phyloP scores from a whole-genome alignment of 768 basidiomycete species.

The Crepidotus variabilis region DNA sequence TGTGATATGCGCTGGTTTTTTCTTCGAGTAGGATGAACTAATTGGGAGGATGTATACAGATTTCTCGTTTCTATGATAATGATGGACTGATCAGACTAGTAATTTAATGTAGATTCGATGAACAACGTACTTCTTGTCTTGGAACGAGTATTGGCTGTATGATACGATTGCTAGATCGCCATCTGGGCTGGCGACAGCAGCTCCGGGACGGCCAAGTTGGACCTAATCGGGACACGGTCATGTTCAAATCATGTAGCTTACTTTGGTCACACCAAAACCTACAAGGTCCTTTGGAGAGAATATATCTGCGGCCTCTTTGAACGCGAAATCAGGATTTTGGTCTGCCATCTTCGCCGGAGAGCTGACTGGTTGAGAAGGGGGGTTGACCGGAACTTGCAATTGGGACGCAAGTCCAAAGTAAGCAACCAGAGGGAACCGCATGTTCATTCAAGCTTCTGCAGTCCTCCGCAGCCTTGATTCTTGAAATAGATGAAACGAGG shows the following conservation, averaged over 20 bases:
- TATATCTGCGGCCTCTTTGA: conserved; percentile 55
- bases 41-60: conserved; percentile 61
- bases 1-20: conserved; percentile 50
- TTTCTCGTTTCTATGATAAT: conserved; percentile 57
- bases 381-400: conserved; percentile 44
- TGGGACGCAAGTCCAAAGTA: conserved; percentile 48
- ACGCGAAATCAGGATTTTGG: conserved; percentile 38
- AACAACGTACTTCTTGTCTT: conserved; percentile 63
- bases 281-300: conserved; percentile 71
- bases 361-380: conserved; percentile 8
- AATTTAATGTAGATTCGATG: not conserved
- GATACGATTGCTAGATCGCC: conserved; percentile 70
- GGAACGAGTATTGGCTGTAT: conserved; percentile 65
- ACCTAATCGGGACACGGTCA: conserved; percentile 27
- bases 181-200: conserved; percentile 59
- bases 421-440: conserved; percentile 49
- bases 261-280: not conserved
- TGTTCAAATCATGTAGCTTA: not conserved
- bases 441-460: conserved; percentile 15
- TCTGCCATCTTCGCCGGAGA: not conserved
- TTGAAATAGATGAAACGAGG: not conserved
- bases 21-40: conserved; percentile 31
- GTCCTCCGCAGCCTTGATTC: not conserved
- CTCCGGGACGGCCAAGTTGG: conserved; percentile 61
- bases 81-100: not conserved